Conservation (phyloP, 805 yeast species). For the Wickerhamiella kurtzmanii region DNA sequence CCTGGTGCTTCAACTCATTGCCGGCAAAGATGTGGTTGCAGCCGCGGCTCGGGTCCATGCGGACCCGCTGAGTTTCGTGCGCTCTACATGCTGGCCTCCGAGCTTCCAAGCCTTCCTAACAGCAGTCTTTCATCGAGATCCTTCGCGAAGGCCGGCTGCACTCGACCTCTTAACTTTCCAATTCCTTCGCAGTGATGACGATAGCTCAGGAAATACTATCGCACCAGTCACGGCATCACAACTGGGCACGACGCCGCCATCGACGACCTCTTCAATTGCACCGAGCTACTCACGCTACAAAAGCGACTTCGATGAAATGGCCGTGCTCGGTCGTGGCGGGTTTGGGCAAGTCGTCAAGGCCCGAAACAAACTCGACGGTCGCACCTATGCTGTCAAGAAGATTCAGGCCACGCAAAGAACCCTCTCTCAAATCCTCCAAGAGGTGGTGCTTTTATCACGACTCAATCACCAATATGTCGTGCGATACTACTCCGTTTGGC, state of each 20-base stretch:
- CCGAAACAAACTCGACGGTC: slow-evolving; percentile 81
- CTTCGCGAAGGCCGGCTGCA: slow-evolving; percentile 64
- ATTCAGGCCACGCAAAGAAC: slow-evolving; percentile 44
- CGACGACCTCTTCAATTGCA: background rate
- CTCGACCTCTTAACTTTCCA: slow-evolving; percentile 73
- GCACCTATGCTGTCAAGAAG: slow-evolving; percentile 88
- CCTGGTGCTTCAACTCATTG: slow-evolving; percentile 49
- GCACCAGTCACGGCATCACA: background rate
- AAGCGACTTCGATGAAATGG: slow-evolving; percentile 90
- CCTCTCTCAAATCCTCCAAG: slow-evolving; percentile 68
- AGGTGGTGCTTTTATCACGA: slow-evolving; percentile 82
- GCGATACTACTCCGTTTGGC: slow-evolving; percentile 94
- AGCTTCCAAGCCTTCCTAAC: slow-evolving; percentile 53
- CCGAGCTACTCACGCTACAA: slow-evolving; percentile 54
- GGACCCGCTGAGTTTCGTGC: slow-evolving; percentile 53
- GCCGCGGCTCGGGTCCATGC: slow-evolving; percentile 36
- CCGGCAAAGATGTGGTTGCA: slow-evolving; percentile 35
- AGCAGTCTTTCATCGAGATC: slow-evolving; percentile 42
- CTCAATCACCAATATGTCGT: slow-evolving; percentile 93
- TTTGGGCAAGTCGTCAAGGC: slow-evolving; percentile 98
- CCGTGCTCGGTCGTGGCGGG: slow-evolving; percentile 84
- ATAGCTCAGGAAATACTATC: background rate
- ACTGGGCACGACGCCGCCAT: background rate
- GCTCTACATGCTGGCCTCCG: slow-evolving; percentile 34
- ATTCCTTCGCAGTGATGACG: slow-evolving; percentile 48